Percentiles rank a stretch among this genome's conserved stretches.
Evolutionary conservation across 129 eudicot genomes (phyloP).

Genomic region (Apium graveolens): DNA sequence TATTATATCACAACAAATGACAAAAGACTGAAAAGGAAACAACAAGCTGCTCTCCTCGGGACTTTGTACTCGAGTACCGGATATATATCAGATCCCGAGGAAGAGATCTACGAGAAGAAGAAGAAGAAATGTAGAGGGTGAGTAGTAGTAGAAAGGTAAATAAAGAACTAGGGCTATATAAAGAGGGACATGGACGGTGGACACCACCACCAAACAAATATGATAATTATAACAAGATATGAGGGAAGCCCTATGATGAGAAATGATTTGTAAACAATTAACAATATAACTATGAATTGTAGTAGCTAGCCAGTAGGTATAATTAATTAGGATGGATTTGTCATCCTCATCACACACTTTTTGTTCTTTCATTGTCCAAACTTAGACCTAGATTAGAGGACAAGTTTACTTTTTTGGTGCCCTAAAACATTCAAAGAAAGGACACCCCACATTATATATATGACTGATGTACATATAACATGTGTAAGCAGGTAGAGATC

Average conservation of each 20-base stretch:
- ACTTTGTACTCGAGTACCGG: slow-evolving; percentile 16
- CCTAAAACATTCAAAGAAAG: slow-evolving; percentile 31
- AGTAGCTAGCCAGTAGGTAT: neutral
- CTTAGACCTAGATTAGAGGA: slow-evolving; percentile 54
- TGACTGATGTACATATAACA: too few species aligned
- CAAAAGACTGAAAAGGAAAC: neutral
- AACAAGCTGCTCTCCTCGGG: slow-evolving; percentile 30
- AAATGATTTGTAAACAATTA: neutral
- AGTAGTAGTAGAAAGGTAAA: slow-evolving; percentile 47
- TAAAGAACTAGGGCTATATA: slow-evolving; percentile 27
- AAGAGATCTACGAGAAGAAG: slow-evolving; percentile 12
- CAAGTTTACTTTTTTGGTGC: slow-evolving; percentile 38
- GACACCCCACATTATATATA: too few species aligned
- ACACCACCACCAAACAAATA: slow-evolving; percentile 8
- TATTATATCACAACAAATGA: too few species aligned
- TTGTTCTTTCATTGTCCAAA: slow-evolving; percentile 32
- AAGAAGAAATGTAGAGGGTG: slow-evolving; percentile 13
- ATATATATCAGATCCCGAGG: slow-evolving; percentile 22
- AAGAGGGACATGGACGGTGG: neutral
- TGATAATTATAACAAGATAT: slow-evolving; percentile 8
- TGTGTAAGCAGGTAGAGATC: neutral
- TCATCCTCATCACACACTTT: neutral
- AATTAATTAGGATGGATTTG: neutral
- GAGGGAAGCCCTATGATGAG: slow-evolving; percentile 21
- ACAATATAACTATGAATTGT: neutral